Conservation (phyloP, 108 stramenopile species). For the Aureococcus anophagefferens region DNA sequence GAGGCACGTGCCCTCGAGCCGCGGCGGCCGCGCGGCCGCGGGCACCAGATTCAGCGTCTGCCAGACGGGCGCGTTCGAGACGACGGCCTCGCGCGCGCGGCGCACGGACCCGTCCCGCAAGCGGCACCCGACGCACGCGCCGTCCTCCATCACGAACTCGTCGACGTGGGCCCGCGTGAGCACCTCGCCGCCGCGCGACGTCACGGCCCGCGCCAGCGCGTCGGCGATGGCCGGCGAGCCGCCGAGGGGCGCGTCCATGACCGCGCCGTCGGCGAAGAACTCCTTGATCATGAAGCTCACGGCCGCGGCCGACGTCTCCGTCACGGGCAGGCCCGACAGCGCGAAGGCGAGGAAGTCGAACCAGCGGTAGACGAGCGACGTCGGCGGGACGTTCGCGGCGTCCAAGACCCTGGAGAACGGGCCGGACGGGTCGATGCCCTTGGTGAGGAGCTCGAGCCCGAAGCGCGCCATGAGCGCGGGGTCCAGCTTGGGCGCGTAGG, state of each 20-base stretch:
- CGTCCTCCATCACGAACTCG: constrained; percentile 31
- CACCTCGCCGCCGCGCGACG: constrained; percentile 21
- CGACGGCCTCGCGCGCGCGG: constrained; percentile 5
- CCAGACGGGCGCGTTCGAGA: constrained; percentile 14
- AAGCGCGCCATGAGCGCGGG: constrained; percentile 1
- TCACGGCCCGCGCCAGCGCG: constrained; percentile 35
- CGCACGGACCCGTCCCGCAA: constrained; percentile 20
- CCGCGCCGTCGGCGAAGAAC: constrained; percentile 42
- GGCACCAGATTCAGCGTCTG: background rate
- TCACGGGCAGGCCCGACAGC: constrained; percentile 32
- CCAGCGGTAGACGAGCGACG: constrained; percentile 32
- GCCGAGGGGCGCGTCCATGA: constrained; percentile 31
- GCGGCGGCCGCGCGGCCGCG: background rate
- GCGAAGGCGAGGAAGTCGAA: constrained; percentile 47
- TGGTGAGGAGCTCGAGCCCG: background rate
- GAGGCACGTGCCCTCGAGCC: background rate
- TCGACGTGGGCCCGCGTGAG: constrained; percentile 18
- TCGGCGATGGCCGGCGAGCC: constrained; percentile 31
- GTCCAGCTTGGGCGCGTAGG: constrained; percentile 7
- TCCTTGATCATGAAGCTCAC: constrained; percentile 40
- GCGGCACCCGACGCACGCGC: constrained; percentile 13
- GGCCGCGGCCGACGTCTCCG: constrained; percentile 31
- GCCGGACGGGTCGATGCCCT: constrained; percentile 9
- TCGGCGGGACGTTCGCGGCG: background rate
- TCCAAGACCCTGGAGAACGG: constrained; percentile 4